Evolutionary conservation across 73 alveolate species (phyloP).

Genomic region (Symbiodinium natans): DNA sequence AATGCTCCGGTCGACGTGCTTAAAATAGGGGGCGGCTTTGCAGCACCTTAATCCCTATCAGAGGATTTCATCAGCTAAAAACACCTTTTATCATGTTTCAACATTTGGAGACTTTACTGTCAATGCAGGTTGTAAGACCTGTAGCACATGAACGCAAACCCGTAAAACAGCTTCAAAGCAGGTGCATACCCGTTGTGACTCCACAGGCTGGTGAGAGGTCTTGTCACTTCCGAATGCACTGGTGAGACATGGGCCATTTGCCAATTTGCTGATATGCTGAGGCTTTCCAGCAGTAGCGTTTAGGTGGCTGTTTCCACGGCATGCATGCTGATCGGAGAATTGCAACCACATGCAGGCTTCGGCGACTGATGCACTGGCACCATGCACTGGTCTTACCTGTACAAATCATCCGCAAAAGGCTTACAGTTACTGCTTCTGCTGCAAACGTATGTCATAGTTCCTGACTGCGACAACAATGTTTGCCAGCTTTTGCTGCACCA

Average conservation of each 20-base stretch:
- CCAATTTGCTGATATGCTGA: not conserved
- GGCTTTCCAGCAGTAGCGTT: constrained; percentile 19
- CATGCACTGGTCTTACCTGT: constrained; percentile 39
- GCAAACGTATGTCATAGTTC: constrained; percentile 92
- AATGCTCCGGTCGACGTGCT: too few species aligned
- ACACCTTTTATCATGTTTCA: too few species aligned
- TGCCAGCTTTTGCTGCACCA: constrained; percentile 77
- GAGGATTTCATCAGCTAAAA: too few species aligned
- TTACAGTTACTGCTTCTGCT: constrained; percentile 60
- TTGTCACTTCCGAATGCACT: too few species aligned
- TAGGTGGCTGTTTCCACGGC: not conserved
- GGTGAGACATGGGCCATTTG: constrained; percentile 17
- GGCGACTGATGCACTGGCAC: not conserved
- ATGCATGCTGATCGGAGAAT: not conserved
- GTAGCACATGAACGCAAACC: too few species aligned
- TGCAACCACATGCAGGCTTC: not conserved
- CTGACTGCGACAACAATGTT: constrained; percentile 76
- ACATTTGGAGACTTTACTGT: too few species aligned
- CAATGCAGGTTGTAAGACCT: too few species aligned
- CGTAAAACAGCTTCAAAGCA: too few species aligned
- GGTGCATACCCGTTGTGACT: too few species aligned
- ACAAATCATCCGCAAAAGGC: constrained; percentile 33
- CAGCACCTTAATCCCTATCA: too few species aligned
- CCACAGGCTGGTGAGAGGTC: too few species aligned
- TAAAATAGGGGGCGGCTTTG: too few species aligned